These are phyloP conservation scores for Nadsonia fulvescens DNA, from an alignment of 805 yeast genomes.

Conservation along the genomic window DNA sequence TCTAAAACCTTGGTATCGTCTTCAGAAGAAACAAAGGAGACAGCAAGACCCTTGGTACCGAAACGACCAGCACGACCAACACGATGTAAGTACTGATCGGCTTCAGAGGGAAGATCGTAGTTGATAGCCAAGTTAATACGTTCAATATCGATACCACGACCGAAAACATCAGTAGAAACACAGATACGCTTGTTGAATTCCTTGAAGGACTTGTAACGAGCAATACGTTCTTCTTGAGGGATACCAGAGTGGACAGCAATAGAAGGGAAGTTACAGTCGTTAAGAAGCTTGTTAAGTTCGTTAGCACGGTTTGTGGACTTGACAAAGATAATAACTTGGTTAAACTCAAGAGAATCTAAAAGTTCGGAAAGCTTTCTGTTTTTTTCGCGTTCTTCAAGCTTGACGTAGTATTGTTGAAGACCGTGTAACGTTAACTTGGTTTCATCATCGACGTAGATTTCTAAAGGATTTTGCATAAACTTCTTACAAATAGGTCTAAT, in stretches of 20 bases:
- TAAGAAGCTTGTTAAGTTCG: conserved; percentile 72
- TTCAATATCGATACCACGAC: conserved; percentile 98
- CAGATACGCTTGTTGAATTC: conserved; percentile 98
- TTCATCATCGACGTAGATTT: conserved; percentile 93
- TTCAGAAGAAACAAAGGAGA: conserved; percentile 70
- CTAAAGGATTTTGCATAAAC: conserved; percentile 95
- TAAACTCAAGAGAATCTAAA: conserved; percentile 86
- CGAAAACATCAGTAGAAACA: conserved; percentile 95
- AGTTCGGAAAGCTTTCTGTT: conserved; percentile 83
- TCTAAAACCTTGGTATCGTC: conserved; percentile 81
- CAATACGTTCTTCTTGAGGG: conserved; percentile 96
- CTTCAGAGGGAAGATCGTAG: conserved; percentile 90
- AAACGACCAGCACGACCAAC: conserved; percentile 99
- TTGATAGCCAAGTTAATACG: conserved; percentile 95
- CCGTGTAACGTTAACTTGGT: conserved; percentile 95
- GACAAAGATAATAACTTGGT: conserved; percentile 94
- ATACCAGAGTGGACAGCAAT: conserved; percentile 91
- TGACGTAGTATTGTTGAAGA: conserved; percentile 87
- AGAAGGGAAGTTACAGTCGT: conserved; percentile 90
- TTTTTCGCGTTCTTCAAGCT: conserved; percentile 79
- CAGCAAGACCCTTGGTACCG: conserved; percentile 96
- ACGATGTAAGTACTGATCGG: conserved; percentile 96
- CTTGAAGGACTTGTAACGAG: conserved; percentile 86
- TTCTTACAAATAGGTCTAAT: conserved; percentile 94
- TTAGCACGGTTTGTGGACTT: conserved; percentile 82